A percentile compares a stretch with the other conserved stretches of the same genome.
Evolutionary conservation across 192 early-diverging fungal genomes (phyloP).

Genomic region (Coemansia umbellata): DNA sequence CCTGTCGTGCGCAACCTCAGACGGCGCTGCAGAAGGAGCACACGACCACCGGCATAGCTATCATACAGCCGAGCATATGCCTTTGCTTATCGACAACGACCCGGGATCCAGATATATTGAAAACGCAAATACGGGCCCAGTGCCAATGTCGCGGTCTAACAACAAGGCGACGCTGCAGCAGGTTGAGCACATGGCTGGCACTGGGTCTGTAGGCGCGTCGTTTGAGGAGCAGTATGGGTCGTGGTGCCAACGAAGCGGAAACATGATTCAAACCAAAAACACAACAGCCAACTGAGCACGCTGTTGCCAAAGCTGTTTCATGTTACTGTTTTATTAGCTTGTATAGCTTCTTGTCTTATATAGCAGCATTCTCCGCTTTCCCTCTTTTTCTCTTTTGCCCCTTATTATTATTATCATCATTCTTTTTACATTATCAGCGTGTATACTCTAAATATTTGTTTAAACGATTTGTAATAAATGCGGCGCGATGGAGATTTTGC

Average conservation of each 20-base stretch:
- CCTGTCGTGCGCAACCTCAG: constrained; percentile 15
- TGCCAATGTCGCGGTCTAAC: background rate
- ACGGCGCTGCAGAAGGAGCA: background rate
- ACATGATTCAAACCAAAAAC: constrained; percentile 26
- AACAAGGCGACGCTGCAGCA: background rate
- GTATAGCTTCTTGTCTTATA: no score
- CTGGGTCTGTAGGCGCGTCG: constrained; percentile 4
- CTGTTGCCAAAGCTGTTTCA: no score
- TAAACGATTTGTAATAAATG: background rate
- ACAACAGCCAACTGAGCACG: no score
- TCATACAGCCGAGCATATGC: constrained; percentile 20
- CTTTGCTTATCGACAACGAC: constrained; percentile 50
- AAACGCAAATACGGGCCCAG: background rate
- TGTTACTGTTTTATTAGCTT: no score
- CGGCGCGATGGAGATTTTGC: background rate
- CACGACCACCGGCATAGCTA: constrained; percentile 2
- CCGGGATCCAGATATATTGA: constrained; percentile 6
- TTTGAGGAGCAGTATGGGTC: constrained; percentile 47
- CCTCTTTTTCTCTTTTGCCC: background rate
- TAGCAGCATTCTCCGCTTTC: no score
- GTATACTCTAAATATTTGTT: background rate
- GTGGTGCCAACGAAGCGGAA: constrained; percentile 35
- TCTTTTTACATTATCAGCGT: constrained; percentile 3
- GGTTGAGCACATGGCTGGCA: background rate
- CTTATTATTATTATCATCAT: background rate